These are phyloP conservation scores for Coemansia sp. DNA, from an alignment of 192 early-diverging fungal species.

Conservation along the genomic window DNA sequence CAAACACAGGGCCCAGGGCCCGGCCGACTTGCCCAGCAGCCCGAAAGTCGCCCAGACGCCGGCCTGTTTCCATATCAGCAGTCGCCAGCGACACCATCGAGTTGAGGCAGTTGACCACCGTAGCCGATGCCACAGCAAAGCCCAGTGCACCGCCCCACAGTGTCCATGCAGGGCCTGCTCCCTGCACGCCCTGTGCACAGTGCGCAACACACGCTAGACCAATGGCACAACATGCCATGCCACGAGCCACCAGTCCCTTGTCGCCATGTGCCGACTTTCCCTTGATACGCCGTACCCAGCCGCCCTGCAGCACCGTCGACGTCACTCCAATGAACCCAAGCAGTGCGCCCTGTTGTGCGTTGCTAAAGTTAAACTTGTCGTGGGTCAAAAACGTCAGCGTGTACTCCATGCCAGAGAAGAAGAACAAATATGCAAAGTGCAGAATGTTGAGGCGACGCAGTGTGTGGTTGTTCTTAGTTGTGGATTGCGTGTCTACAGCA, in stretches of 20 bases:
- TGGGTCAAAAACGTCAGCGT: conserved; percentile 95
- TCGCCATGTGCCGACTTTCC: conserved; percentile 30
- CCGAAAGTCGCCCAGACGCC: conserved; percentile 80
- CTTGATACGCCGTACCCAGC: conserved; percentile 84
- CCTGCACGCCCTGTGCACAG: background rate
- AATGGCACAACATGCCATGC: conserved; percentile 6
- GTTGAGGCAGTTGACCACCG: conserved; percentile 91
- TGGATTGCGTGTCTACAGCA: background rate
- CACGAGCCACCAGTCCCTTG: conserved; percentile 56
- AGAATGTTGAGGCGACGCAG: conserved; percentile 63
- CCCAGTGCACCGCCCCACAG: conserved; percentile 78
- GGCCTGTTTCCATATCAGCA: conserved; percentile 56
- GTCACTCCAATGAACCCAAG: conserved; percentile 86
- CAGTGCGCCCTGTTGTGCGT: conserved; percentile 85
- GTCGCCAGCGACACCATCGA: conserved; percentile 52
- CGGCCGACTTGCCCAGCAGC: conserved; percentile 90
- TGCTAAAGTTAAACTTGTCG: conserved; percentile 82
- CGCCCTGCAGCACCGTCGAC: conserved; percentile 88
- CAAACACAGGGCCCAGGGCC: conserved; percentile 81
- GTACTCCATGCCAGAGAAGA: conserved; percentile 99
- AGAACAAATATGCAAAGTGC: conserved; percentile 86
- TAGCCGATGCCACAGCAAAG: conserved; percentile 88
- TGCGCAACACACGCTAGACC: conserved; percentile 12
- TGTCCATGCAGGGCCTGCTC: conserved; percentile 58
- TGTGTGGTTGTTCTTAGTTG: background rate